These are phyloP conservation scores for Podaxis sp. DNA, from an alignment of 768 basidiomycete species.

Conservation along the genomic window DNA sequence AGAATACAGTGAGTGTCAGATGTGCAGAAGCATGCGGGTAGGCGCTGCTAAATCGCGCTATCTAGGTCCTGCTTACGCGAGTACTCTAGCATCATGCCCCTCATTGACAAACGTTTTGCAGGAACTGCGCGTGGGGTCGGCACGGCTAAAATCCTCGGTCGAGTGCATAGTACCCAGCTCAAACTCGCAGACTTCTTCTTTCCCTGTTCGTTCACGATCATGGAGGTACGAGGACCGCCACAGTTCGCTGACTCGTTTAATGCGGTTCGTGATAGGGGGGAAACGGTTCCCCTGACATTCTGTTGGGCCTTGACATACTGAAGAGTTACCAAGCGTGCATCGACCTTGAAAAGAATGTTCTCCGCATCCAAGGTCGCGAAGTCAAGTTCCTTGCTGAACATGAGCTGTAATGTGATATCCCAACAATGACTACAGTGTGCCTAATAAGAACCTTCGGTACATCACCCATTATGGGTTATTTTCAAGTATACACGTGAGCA, in stretches of 20 bases:
- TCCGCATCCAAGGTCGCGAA: constrained; percentile 91
- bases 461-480: no score
- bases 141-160: constrained; percentile 89
- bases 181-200: constrained; percentile 82
- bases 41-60: constrained; percentile 19
- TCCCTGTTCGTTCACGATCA: constrained; percentile 90
- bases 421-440: no score
- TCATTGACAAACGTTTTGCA: constrained; percentile 82
- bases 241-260: no score
- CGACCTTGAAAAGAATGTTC: constrained; percentile 85
- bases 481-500: no score
- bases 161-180: constrained; percentile 91
- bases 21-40: constrained; percentile 93
- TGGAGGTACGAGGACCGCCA: constrained; percentile 63
- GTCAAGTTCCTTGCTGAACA: constrained; percentile 93
- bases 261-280: no score
- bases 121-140: constrained; percentile 95
- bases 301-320: constrained; percentile 98
- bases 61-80: neutral
- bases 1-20: constrained; percentile 79
- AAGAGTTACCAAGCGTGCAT: constrained; percentile 97
- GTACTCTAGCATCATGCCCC: constrained; percentile 77
- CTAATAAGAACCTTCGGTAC: no score
- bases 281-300: constrained; percentile 60
- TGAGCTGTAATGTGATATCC: constrained; percentile 47